Conservation (phyloP, 2,329 filamentous ascomycete species). For the Ilyonectria destructans region DNA sequence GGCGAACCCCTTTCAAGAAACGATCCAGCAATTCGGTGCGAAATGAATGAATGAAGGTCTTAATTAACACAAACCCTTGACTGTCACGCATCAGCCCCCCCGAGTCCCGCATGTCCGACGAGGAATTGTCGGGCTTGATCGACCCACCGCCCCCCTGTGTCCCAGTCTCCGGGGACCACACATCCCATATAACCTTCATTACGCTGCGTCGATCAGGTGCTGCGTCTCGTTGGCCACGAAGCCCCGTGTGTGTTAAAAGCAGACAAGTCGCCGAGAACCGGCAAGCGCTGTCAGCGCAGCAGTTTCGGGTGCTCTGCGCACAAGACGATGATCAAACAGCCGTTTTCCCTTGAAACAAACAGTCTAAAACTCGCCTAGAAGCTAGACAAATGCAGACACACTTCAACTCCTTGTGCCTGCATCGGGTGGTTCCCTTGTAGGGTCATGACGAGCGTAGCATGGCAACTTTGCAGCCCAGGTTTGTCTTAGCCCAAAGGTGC, state of each 20-base stretch:
- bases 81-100: background rate
- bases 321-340: slow-evolving; percentile 10
- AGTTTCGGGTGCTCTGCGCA: background rate
- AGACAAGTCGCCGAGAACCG: background rate
- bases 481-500: slow-evolving; percentile 21
- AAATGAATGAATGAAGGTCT: background rate
- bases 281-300: background rate
- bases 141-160: slow-evolving; percentile 1
- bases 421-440: background rate
- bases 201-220: background rate
- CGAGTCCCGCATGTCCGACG: background rate
- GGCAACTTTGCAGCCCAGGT: background rate
- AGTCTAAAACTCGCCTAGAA: background rate
- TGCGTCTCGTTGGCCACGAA: background rate
- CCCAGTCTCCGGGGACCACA: slow-evolving; percentile 3
- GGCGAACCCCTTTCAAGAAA: background rate
- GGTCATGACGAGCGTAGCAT: background rate
- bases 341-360: slow-evolving; percentile 9
- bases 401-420: background rate
- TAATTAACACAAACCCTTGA: background rate
- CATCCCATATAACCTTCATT: background rate
- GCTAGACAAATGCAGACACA: background rate
- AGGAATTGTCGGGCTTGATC: background rate
- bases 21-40: background rate
- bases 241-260: background rate